Percentiles rank a stretch among this genome's conserved stretches.
Evolutionary conservation across 352 stramenopile species (phyloP).

Genomic region (Pythium utonaiense): DNA sequence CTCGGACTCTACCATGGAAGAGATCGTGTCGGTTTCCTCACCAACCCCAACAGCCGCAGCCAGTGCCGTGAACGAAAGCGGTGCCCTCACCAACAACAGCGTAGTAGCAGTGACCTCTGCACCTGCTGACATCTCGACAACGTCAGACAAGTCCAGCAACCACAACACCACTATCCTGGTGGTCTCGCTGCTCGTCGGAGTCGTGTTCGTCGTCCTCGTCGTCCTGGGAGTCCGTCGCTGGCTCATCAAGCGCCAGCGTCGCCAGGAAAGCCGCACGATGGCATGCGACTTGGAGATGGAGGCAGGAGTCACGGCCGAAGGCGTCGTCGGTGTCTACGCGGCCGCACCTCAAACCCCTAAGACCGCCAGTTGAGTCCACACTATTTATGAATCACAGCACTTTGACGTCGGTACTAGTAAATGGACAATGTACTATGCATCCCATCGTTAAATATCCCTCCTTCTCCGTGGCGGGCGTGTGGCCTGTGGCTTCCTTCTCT

Average conservation of each 20-base stretch:
- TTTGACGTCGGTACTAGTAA: not conserved
- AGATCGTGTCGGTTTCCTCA: not conserved
- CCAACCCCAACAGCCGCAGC: not conserved
- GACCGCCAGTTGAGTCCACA: constrained; percentile 3
- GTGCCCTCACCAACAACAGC: not conserved
- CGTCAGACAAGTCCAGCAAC: not conserved
- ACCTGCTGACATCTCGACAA: not conserved
- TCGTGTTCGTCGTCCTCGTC: constrained; percentile 6
- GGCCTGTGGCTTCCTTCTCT: too few species aligned
- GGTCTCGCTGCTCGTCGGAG: constrained; percentile 2
- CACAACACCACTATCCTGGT: constrained; percentile 5
- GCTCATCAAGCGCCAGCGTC: constrained; percentile 6
- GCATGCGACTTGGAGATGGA: constrained; percentile 13
- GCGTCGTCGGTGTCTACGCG: not conserved
- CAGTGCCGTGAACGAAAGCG: not conserved
- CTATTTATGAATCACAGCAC: not conserved
- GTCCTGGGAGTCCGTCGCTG: constrained; percentile 2
- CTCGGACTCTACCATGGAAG: not conserved
- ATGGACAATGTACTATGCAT: not conserved
- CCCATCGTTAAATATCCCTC: constrained; percentile 17
- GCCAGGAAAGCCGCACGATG: constrained; percentile 4
- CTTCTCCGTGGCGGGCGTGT: too few species aligned
- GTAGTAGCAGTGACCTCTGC: not conserved
- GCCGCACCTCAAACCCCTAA: constrained; percentile 5
- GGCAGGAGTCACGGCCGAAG: constrained; percentile 2